Evolutionary conservation across 768 basidiomycete genomes (phyloP), one percentile per base, ranked within the genome.

Genomic region (Podaxis rugospora): DNA sequence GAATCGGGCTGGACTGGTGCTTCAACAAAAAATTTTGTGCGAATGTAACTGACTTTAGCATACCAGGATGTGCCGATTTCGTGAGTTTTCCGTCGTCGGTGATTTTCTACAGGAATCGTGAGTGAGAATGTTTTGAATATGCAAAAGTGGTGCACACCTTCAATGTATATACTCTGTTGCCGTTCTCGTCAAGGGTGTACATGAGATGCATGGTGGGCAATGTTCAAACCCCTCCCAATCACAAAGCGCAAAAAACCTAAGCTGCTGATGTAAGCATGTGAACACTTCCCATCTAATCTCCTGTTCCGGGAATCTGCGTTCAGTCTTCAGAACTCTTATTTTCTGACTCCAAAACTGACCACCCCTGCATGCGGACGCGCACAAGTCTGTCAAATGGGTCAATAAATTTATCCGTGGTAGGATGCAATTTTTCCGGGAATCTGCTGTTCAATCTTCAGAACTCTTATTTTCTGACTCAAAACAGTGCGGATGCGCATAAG

Each of bases 61-160:
- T 72, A 97, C 95, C 95, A 75, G 97, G 96, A 74, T 98, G 96
- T 11, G 96, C 97, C 59, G 94, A 96, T 75, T 95, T 96, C 25
- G 96, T 93, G 65, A 93, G 83, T 75, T 85, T 87, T 40, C 93
- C 94, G 35, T 76, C 77, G 46, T 89, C 82, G 14, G 91, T 94
- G 44, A 83, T 67, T 89, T 99, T 99, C 96, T 97, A 70, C 37
- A 62, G 14, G 55, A 36, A 5, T n/a, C 52, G 55, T 55, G 47
- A 57, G 47, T 23, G 47, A 13, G 42, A 16, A 14, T 2, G 23
- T 5, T 9, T 2, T 1, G 11, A 23, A 16, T 54, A 27, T 10
- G 6, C 46, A 21, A n/a, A 7, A 5, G 5, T 35, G 47, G n/a
- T 32, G 68, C 81, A 58, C 55, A 96, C 95, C 72, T 95, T 95